Evolutionary conservation across 179 eudicot genomes (phyloP).

Genomic region (Vitellaria paradoxa): DNA sequence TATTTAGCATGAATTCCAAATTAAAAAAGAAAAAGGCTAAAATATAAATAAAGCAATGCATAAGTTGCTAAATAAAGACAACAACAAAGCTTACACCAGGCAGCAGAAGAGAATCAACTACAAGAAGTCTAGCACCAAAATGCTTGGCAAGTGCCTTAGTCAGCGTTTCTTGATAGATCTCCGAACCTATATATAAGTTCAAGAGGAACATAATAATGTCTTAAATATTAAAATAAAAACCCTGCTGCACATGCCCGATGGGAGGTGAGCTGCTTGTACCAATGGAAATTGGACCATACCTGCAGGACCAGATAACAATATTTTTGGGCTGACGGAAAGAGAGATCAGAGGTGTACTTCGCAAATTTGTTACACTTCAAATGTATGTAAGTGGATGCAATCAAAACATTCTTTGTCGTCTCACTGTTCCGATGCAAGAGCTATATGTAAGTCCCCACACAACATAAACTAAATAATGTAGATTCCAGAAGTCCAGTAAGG

Average conservation of each 20-base stretch:
- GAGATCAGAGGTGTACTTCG: constrained; percentile 68
- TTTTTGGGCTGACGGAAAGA: constrained; percentile 76
- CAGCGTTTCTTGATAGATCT: constrained; percentile 90
- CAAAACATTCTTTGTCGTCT: constrained; percentile 80
- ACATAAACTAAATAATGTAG: neutral
- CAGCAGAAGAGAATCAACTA: constrained; percentile 72
- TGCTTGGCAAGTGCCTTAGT: constrained; percentile 83
- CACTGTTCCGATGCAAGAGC: constrained; percentile 51
- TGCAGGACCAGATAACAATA: constrained; percentile 91
- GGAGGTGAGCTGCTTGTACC: no score
- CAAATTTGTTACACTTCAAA: constrained; percentile 64
- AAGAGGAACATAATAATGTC: neutral
- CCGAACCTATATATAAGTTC: constrained; percentile 59
- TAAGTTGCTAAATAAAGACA: neutral
- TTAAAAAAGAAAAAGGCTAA: neutral
- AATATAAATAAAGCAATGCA: neutral
- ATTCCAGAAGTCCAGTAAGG: neutral
- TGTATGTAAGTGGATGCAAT: constrained; percentile 79
- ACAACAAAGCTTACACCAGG: constrained; percentile 61
- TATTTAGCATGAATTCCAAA: neutral
- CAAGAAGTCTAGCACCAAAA: constrained; percentile 68
- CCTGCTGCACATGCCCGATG: no score
- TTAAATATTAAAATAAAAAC: no score
- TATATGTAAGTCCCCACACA: constrained; percentile 6
- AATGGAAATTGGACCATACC: constrained; percentile 38